Base-by-base conservation (phyloP, 2,329 filamentous ascomycete species). In the Biscogniauxia marginata region DNA sequence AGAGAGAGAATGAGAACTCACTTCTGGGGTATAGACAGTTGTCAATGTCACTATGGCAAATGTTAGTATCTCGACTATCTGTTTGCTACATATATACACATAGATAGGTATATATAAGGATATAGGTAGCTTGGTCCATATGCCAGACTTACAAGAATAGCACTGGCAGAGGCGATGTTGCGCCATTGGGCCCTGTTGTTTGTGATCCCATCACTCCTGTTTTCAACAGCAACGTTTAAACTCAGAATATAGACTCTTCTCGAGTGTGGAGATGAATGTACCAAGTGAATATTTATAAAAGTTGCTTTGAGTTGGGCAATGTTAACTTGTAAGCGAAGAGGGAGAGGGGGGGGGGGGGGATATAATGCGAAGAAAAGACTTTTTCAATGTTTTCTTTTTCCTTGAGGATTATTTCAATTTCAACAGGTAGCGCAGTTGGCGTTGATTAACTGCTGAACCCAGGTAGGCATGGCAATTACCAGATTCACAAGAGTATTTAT, bases 21-120 rank as follows among this genome's bases (percentile, higher is more conserved):
- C 90, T 93, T 75, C 88, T 92, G 0, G 93, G 86, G 69, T 97
- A 98, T 54, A 98, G 84, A 75, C 96, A 99, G 71, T 99, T 99
- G 80, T 99, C 95, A 70, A 99, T 98, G 71, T 99, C 95, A 70
- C 97, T 98, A 73, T 84, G 86, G 72, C 86, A 83, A 19, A 4
- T 39, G 53, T 73, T 52, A 73, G 64, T 23, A 30, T 46, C 52
- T 46, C 22, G 5, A 20, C 23, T 24, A n/a, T 3, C 1, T 16
- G 24, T n/a, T n/a, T n/a, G n/a, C n/a, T n/a, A n/a, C n/a, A n/a
- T n/a, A n/a, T n/a, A n/a, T n/a, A n/a, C n/a, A n/a, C n/a, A n/a
- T n/a, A n/a, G n/a, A n/a, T n/a, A n/a, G n/a, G n/a, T n/a, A n/a
- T n/a, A n/a, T n/a, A n/a, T n/a, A n/a, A n/a, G n/a, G n/a, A n/a